Percentiles rank a stretch among this genome's conserved stretches.
phyloP scores from a whole-genome alignment of 345 rosid species.

The Rhizophora apiculata region DNA sequence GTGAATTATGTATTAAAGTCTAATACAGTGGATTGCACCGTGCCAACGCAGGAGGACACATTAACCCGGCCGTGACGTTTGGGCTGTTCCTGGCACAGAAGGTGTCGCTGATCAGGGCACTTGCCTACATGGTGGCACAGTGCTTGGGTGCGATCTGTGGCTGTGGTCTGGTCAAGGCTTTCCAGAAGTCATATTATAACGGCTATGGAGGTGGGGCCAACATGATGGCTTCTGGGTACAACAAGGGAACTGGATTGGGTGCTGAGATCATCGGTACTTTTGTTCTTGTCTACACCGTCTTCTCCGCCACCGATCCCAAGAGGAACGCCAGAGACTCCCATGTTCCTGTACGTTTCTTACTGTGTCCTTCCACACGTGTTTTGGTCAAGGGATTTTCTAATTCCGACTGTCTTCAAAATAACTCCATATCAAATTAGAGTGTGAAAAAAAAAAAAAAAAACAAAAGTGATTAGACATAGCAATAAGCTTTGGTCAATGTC shows the following conservation, averaged over 20 bases:
- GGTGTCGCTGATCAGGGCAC: slow-evolving; percentile 49
- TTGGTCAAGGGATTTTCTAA: not conserved
- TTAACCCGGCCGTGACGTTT: slow-evolving; percentile 64
- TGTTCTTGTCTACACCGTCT: slow-evolving; percentile 76
- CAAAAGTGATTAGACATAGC: too few relatives aligned
- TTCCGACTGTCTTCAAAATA: too few relatives aligned
- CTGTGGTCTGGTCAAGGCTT: slow-evolving; percentile 45
- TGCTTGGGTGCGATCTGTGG: slow-evolving; percentile 64
- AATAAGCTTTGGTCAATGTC: too few relatives aligned
- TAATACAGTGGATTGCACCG: too few relatives aligned
- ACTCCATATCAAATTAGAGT: too few relatives aligned
- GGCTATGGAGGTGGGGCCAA: slow-evolving; percentile 64
- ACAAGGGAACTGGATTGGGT: slow-evolving; percentile 60
- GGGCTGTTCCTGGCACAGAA: slow-evolving; percentile 51
- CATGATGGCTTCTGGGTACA: slow-evolving; percentile 40
- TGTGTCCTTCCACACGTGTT: not conserved
- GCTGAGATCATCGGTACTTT: slow-evolving; percentile 79
- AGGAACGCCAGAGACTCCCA: slow-evolving; percentile 72
- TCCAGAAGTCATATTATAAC: slow-evolving; percentile 56
- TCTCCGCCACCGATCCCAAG: slow-evolving; percentile 80
- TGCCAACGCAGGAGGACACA: slow-evolving; percentile 45
- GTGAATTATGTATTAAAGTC: too few relatives aligned
- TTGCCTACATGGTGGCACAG: slow-evolving; percentile 51
- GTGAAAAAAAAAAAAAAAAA: too few relatives aligned
- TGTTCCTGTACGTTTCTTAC: slow-evolving; percentile 51